Conservation (phyloP, 2,329 filamentous ascomycete species). For the Apiospora phragmitis region DNA sequence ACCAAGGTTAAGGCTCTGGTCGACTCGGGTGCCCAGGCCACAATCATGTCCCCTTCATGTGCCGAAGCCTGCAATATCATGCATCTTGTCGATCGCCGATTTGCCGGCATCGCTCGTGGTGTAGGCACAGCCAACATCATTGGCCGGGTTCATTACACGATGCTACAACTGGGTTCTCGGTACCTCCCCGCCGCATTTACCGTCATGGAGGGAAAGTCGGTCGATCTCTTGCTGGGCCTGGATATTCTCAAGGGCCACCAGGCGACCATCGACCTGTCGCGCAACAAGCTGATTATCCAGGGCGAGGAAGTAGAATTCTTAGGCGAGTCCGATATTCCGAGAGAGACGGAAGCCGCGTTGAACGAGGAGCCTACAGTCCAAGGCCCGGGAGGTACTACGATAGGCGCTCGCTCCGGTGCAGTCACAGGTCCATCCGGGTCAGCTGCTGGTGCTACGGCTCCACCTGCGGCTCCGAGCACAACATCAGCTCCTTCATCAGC, state of each 20-base stretch:
- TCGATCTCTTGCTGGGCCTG: slow-evolving; percentile 87
- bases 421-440: slow-evolving; percentile 55
- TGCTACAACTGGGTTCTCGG: slow-evolving; percentile 87
- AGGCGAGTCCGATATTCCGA: slow-evolving; percentile 93
- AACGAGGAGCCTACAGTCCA: slow-evolving; percentile 80
- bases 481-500: slow-evolving; percentile 19
- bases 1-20: slow-evolving; percentile 93
- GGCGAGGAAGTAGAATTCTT: slow-evolving; percentile 87
- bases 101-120: slow-evolving; percentile 86
- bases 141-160: slow-evolving; percentile 90
- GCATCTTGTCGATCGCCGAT: slow-evolving; percentile 90
- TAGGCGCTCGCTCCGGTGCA: slow-evolving; percentile 81
- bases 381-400: slow-evolving; percentile 85
- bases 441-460: slow-evolving; percentile 23
- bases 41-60: slow-evolving; percentile 95
- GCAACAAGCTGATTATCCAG: slow-evolving; percentile 84
- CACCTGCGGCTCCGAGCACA: slow-evolving; percentile 24
- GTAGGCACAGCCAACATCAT: slow-evolving; percentile 95
- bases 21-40: slow-evolving; percentile 95
- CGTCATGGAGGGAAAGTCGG: slow-evolving; percentile 98
- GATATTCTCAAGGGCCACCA: slow-evolving; percentile 98
- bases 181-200: slow-evolving; percentile 95
- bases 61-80: slow-evolving; percentile 94
- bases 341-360: slow-evolving; percentile 69
- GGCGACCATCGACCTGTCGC: slow-evolving; percentile 83